Evolutionary conservation across 768 basidiomycete species (phyloP).

Genomic region (Zangia roseola): DNA sequence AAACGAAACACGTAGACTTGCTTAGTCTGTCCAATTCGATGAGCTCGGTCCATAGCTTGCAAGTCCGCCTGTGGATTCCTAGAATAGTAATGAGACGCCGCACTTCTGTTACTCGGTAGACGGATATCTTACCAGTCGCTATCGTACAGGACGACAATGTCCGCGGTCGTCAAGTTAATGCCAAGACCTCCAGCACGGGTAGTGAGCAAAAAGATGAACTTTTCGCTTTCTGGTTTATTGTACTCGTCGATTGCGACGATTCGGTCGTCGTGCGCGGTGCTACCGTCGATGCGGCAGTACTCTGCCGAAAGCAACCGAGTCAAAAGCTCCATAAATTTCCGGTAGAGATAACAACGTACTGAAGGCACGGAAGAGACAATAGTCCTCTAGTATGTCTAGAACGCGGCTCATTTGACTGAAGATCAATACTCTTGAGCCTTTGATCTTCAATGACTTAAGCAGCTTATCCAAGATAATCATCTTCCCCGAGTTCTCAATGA

Average conservation of each 20-base stretch:
- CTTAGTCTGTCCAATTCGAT: constrained; percentile 95
- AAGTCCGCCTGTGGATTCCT: constrained; percentile 99
- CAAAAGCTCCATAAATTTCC: not conserved
- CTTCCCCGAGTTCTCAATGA: constrained; percentile 92
- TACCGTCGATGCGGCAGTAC: constrained; percentile 95
- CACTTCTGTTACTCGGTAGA: not conserved
- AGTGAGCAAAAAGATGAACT: constrained; percentile 94
- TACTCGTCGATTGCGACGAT: constrained; percentile 96
- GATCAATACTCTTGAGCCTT: constrained; percentile 93
- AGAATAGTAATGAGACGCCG: constrained; percentile 3
- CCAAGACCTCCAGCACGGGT: constrained; percentile 97
- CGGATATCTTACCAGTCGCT: constrained; percentile 78
- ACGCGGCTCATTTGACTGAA: constrained; percentile 99
- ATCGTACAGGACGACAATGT: constrained; percentile 94
- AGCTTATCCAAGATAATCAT: constrained; percentile 98
- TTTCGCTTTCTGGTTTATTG: constrained; percentile 91
- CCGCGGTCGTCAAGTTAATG: constrained; percentile 93
- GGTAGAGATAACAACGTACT: constrained; percentile 50
- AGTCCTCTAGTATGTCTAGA: constrained; percentile 93
- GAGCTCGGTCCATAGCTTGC: constrained; percentile 98
- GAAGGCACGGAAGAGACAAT: constrained; percentile 87
- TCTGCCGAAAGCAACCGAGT: constrained; percentile 42
- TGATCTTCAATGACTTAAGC: constrained; percentile 79
- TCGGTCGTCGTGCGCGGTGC: constrained; percentile 95
- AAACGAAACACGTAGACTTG: constrained; percentile 98